phyloP scores from a whole-genome alignment of 2,329 filamentous ascomycete species.

The Colletotrichum coccodes region DNA sequence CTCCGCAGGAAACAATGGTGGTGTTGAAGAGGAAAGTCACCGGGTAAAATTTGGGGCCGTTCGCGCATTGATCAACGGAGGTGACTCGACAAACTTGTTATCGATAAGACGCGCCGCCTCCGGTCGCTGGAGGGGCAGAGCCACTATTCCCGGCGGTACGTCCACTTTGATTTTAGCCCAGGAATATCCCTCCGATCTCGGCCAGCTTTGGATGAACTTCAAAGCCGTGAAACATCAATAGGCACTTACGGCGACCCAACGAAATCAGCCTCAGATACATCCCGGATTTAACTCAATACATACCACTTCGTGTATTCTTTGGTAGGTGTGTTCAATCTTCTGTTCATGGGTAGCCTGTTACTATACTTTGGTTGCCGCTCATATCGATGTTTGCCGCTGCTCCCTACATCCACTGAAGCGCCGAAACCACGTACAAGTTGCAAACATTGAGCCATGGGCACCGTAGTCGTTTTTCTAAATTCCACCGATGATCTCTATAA shows the following conservation, averaged over 20 bases:
- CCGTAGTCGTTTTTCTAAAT: no score
- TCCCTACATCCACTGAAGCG: no score
- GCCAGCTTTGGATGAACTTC: neutral
- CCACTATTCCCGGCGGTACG: neutral
- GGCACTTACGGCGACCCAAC: neutral
- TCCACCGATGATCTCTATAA: no score
- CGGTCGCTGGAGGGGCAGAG: neutral
- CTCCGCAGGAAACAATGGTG: constrained; percentile 1
- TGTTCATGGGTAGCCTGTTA: no score
- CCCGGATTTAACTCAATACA: no score
- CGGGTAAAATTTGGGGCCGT: constrained; percentile 26
- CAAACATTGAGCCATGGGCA: no score
- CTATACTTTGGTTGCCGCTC: no score
- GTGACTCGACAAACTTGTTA: constrained; percentile 26
- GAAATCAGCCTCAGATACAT: no score
- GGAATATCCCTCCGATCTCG: constrained; percentile 9
- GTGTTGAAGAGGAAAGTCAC: constrained; percentile 8
- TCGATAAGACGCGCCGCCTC: constrained; percentile 23
- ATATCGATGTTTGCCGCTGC: no score
- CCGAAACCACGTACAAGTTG: no score
- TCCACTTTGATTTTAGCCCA: neutral
- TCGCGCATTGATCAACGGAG: constrained; percentile 14
- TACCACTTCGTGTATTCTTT: no score
- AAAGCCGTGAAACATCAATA: neutral
- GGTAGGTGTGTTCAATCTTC: no score